phyloP scores from a whole-genome alignment of 2,329 filamentous ascomycete genomes.

The Cercospora sesami region DNA sequence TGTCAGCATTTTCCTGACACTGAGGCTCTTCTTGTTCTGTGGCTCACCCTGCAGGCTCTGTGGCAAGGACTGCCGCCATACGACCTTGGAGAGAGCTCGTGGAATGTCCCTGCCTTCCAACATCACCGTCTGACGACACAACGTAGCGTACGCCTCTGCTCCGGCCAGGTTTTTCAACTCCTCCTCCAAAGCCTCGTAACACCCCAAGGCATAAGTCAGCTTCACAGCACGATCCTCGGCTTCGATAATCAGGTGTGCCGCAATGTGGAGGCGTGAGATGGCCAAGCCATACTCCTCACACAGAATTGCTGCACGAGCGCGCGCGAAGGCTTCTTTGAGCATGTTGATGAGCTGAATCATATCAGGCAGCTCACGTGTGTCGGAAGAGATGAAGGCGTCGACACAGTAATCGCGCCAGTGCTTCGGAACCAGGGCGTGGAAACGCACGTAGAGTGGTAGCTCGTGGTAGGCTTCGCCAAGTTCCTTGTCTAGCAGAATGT shows the following conservation, averaged over 20 bases:
- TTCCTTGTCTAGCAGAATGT: constrained; percentile 1
- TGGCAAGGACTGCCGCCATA: constrained; percentile 14
- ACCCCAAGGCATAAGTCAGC: not conserved
- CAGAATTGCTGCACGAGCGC: constrained; percentile 15
- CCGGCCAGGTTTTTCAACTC: not conserved
- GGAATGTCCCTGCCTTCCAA: not conserved
- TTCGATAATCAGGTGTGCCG: constrained; percentile 3
- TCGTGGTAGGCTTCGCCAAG: constrained; percentile 19
- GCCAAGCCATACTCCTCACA: constrained; percentile 14
- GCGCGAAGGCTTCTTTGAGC: constrained; percentile 13
- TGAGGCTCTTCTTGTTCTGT: not conserved
- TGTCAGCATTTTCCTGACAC: not conserved
- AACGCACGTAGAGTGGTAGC: constrained; percentile 16
- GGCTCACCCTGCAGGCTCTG: constrained; percentile 15
- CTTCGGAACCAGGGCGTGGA: not conserved
- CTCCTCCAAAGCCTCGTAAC: not conserved
- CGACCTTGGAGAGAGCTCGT: not conserved
- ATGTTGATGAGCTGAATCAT: constrained; percentile 18
- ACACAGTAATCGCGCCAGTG: constrained; percentile 10
- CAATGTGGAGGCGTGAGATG: constrained; percentile 2
- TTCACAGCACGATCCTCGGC: not conserved
- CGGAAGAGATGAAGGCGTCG: constrained; percentile 14
- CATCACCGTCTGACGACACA: not conserved
- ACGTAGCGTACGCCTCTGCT: not conserved
- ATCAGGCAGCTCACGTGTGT: constrained; percentile 19